These are phyloP conservation scores for Amoeboaphelidium protococcarum DNA, from an alignment of 371 early-diverging fungal genomes.

Conservation along the genomic window DNA sequence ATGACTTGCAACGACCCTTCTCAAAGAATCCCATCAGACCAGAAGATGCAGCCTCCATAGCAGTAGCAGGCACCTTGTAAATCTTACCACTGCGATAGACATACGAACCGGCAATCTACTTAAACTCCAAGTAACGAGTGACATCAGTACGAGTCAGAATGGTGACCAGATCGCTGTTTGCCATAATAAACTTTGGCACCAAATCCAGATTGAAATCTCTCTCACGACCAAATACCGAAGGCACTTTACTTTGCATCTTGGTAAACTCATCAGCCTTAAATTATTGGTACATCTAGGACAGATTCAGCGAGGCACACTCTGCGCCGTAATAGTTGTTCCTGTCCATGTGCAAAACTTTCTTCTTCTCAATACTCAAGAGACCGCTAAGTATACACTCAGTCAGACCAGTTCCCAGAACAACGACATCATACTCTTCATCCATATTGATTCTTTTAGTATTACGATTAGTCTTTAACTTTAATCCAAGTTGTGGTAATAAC, in stretches of 20 bases:
- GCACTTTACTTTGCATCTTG: background rate
- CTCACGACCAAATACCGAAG: constrained; percentile 20
- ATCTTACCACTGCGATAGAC: constrained; percentile 71
- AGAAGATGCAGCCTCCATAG: constrained; percentile 60
- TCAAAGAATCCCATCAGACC: constrained; percentile 83
- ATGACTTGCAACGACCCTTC: constrained; percentile 78
- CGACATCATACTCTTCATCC: constrained; percentile 81
- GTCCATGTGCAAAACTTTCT: constrained; percentile 77
- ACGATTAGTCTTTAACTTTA: no score
- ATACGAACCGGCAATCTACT: constrained; percentile 81
- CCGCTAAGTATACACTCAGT: constrained; percentile 98
- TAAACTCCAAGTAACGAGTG: constrained; percentile 91
- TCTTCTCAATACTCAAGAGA: constrained; percentile 85
- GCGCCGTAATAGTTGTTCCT: constrained; percentile 96
- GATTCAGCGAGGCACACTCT: constrained; percentile 72
- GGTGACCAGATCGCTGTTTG: constrained; percentile 66
- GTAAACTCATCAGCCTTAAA: constrained; percentile 43
- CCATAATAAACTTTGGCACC: constrained; percentile 99
- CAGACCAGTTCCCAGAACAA: constrained; percentile 95
- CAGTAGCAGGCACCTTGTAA: constrained; percentile 84
- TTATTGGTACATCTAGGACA: constrained; percentile 69
- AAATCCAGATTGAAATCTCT: constrained; percentile 93
- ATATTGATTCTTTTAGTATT: no score
- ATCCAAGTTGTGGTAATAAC: no score
- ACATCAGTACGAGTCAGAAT: constrained; percentile 74